These are phyloP conservation scores for Rhynchospora breviuscula DNA, from an alignment of 176 grass and related monocot species.

Conservation along the genomic window DNA sequence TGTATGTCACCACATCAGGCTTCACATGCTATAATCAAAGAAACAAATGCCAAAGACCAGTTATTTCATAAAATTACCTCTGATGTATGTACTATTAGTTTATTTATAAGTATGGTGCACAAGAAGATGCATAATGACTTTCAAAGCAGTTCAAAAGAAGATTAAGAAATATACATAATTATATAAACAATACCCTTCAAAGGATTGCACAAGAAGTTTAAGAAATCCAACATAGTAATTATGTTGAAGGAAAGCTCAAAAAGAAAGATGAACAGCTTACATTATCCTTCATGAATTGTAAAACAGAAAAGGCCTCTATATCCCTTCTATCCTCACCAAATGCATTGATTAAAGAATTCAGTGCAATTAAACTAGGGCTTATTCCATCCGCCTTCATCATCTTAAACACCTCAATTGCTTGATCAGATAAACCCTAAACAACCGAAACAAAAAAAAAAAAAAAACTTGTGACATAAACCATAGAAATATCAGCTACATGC, in stretches of 20 bases:
- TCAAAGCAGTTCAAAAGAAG: not conserved
- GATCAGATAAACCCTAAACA: constrained; percentile 78
- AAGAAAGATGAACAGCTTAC: constrained; percentile 30
- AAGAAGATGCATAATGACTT: not conserved
- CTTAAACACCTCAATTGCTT: constrained; percentile 85
- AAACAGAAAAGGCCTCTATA: constrained; percentile 86
- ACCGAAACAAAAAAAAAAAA: constrained; percentile 13
- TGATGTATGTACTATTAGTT: not conserved
- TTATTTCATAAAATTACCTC: not conserved
- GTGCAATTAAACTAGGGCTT: constrained; percentile 62
- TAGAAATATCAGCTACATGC: not conserved
- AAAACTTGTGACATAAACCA: not conserved
- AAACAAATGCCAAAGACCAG: not conserved
- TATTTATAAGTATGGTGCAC: not conserved
- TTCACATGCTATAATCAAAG: constrained; percentile 53
- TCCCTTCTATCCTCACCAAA: constrained; percentile 93
- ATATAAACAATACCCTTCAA: not conserved
- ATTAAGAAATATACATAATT: not conserved
- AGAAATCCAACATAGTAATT: not conserved
- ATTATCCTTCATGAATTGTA: constrained; percentile 97
- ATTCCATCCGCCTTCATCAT: constrained; percentile 90
- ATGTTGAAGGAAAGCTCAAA: constrained; percentile 15
- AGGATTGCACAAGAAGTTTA: not conserved
- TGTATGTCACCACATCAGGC: constrained; percentile 98
- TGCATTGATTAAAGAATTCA: constrained; percentile 95